Conservation (phyloP, 345 rosid genomes). For the Salix brachista region DNA sequence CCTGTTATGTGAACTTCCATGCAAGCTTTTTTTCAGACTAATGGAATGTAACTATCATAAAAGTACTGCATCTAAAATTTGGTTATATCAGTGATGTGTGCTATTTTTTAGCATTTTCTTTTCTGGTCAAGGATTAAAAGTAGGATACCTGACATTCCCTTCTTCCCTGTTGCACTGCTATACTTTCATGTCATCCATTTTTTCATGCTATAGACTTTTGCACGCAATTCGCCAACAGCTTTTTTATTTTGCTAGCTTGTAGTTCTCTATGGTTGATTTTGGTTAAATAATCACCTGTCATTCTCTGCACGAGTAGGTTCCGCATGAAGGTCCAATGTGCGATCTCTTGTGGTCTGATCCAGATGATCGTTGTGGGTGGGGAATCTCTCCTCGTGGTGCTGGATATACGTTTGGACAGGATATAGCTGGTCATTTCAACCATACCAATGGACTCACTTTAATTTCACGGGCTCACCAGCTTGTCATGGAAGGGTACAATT, state of each 20-base stretch:
- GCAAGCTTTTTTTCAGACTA: not conserved
- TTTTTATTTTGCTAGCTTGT: not conserved
- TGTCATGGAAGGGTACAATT: conserved; percentile 92
- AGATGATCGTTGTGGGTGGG: conserved; percentile 97
- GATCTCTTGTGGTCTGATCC: conserved; percentile 99
- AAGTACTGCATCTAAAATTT: not conserved
- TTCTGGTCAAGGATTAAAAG: not conserved
- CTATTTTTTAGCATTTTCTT: not conserved
- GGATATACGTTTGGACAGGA: conserved; percentile 96
- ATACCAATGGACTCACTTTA: conserved; percentile 75
- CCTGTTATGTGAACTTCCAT: not conserved
- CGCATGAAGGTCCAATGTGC: conserved; percentile 98
- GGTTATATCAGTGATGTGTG: not conserved
- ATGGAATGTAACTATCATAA: not conserved
- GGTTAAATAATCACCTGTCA: not conserved
- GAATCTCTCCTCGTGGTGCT: conserved; percentile 98
- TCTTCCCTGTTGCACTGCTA: not conserved
- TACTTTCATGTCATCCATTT: not conserved
- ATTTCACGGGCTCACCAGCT: conserved; percentile 97
- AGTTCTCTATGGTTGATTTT: not conserved
- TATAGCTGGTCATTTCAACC: conserved; percentile 80
- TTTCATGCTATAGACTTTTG: not conserved
- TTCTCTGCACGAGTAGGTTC: conserved; percentile 50
- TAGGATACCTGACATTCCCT: not conserved
- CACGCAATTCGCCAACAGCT: not conserved